Base-by-base conservation (phyloP, 2,329 filamentous ascomycete species). In the Fusarium pseudograminearum region DNA sequence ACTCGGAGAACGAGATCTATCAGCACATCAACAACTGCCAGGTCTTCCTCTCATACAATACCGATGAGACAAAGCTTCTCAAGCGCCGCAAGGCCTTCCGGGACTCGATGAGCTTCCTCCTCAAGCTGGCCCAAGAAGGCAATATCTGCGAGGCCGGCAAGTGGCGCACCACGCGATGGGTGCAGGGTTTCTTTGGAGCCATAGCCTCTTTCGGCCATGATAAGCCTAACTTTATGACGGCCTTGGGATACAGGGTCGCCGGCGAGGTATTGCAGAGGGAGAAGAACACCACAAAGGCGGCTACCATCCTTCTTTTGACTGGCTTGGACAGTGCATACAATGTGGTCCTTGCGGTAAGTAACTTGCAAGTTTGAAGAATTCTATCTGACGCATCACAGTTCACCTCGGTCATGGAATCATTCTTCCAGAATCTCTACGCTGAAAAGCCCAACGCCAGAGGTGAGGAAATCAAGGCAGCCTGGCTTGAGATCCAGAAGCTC, bases 1-100 rank as follows among this genome's bases (percentile, higher is more conserved):
- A 67, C 47, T 60, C 52, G 0, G 72, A 74, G 47, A 74, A 74
- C 26, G 66, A 73, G 24, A 66, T 74, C 4, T 74, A 74, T 7
- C 70, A 73, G 44, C 72, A 74, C 40, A 74, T 74, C 52, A 73
- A 69, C 9, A 73, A 74, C 53, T 74, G 72, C 16, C 72, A 74
- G 20, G 44, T 67, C 0, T 74, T 74, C 61, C 52, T 74, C 1
- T 57, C 72, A 1, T 74, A 74, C 33, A 72, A 71, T 45, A 34
- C 59, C 1, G 72, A 74, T 7, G 72, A 74, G 20, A 74, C 72
- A 5, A 74, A 74, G 60, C 48, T 61, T 18, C 24, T 73, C 20
- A 60, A 72, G 36, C 67, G 71, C 15, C 67, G 72, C 28, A 55
- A 65, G 26, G 71, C 58, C 1, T 74, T 73, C 48, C 67, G 57